phyloP scores from a whole-genome alignment of 2,329 filamentous ascomycete genomes.

The Lachnellula occidentalis region DNA sequence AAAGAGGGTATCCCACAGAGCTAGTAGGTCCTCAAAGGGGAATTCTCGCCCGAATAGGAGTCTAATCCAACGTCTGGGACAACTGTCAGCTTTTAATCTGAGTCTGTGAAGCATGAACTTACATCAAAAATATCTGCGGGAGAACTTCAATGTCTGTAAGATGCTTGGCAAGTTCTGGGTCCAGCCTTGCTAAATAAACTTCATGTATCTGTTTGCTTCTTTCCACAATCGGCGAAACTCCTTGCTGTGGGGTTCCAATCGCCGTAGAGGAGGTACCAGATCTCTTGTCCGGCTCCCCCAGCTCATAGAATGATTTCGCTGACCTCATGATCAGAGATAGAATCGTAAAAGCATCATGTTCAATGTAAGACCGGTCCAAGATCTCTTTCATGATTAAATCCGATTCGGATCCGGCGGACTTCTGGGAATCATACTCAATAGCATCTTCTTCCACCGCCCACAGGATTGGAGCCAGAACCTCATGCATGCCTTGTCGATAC shows the following conservation, averaged over 20 bases:
- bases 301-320: slow-evolving; percentile 80
- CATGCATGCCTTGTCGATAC: slow-evolving; percentile 99
- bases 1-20: slow-evolving; percentile 88
- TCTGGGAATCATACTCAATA: slow-evolving; percentile 42
- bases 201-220: slow-evolving; percentile 86
- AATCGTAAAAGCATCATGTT: slow-evolving; percentile 85
- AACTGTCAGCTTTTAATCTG: slow-evolving; percentile 2
- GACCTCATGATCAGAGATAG: slow-evolving; percentile 85
- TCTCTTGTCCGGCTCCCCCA: slow-evolving; percentile 38
- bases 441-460: slow-evolving; percentile 82
- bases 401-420: slow-evolving; percentile 28
- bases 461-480: slow-evolving; percentile 82
- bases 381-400: slow-evolving; percentile 49
- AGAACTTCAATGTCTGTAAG: slow-evolving; percentile 79
- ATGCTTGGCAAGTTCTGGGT: slow-evolving; percentile 78
- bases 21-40: slow-evolving; percentile 74
- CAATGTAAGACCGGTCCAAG: slow-evolving; percentile 68
- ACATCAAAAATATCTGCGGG: slow-evolving; percentile 97
- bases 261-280: slow-evolving; percentile 22
- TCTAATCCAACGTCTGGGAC: slow-evolving; percentile 70
- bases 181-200: slow-evolving; percentile 68
- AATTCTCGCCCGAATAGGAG: slow-evolving; percentile 92
- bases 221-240: slow-evolving; percentile 69
- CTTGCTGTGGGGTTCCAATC: slow-evolving; percentile 25
- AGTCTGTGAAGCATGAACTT: slow-evolving; percentile 30